phyloP scores from a whole-genome alignment of 1,284 basidiomycete species.

The Tranzscheliella williamsii region DNA sequence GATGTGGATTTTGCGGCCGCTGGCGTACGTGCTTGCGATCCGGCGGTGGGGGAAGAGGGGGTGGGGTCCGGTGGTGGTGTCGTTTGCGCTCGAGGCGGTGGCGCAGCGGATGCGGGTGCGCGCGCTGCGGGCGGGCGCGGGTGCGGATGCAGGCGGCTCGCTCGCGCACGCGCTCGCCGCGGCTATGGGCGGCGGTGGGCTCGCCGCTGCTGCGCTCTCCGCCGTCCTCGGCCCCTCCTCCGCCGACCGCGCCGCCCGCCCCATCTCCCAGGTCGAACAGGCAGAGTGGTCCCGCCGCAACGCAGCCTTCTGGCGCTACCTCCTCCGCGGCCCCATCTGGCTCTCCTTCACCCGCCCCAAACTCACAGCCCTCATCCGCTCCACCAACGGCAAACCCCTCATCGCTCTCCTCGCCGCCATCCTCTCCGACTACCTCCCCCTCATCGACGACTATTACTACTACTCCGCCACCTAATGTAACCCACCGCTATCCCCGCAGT shows the following conservation, averaged over 20 bases:
- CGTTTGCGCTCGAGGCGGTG: conserved; percentile 45
- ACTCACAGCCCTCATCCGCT: conserved; percentile 68
- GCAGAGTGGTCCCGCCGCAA: conserved; percentile 79
- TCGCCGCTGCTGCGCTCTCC: conserved; percentile 44
- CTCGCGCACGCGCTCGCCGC: conserved; percentile 46
- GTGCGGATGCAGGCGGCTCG: conserved; percentile 1
- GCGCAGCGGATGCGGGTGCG: conserved; percentile 42
- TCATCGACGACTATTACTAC: conserved; percentile 94
- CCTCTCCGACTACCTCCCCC: conserved; percentile 83
- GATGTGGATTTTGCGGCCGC: conserved; percentile 50
- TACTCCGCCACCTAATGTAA: conserved; percentile 61
- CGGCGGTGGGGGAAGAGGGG: conserved; percentile 45
- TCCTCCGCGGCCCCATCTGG: conserved; percentile 88
- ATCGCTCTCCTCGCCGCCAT: conserved; percentile 76
- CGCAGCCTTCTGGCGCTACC: conserved; percentile 79
- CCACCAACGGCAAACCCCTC: conserved; percentile 71
- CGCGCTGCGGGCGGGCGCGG: conserved; percentile 14
- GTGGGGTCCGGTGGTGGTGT: conserved; percentile 43
- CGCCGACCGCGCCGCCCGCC: conserved; percentile 29
- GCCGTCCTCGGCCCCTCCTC: conserved; percentile 28
- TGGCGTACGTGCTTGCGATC: conserved; percentile 52
- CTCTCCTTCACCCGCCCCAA: conserved; percentile 77
- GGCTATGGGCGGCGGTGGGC: conserved; percentile 49
- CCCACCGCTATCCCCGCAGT: no score
- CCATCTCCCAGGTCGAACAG: conserved; percentile 60